A percentile compares a stretch with the other conserved stretches of the same genome.
Conservation (phyloP, 2,329 filamentous ascomycete species). For the Mycosphaerella arachidis region DNA sequence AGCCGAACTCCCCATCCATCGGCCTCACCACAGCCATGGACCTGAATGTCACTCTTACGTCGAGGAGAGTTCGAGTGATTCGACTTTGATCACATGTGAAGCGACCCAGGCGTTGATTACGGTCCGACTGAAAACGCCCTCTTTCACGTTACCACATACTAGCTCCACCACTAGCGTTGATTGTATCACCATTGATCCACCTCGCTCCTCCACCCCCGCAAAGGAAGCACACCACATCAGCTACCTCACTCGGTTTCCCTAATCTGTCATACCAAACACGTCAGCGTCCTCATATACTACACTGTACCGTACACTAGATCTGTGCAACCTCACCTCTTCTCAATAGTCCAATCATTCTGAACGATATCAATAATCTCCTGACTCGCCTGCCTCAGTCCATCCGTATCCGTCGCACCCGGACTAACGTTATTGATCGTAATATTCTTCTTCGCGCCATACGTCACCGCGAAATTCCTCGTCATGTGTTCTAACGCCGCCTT, state of each 20-base stretch:
- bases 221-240: slow-evolving; percentile 53
- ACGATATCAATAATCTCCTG: slow-evolving; percentile 53
- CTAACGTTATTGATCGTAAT: slow-evolving; percentile 59
- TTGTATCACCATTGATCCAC: slow-evolving; percentile 5
- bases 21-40: no score
- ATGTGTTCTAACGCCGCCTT: slow-evolving; percentile 60
- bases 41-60: no score
- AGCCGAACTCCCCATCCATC: no score
- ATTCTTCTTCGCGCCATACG: slow-evolving; percentile 49
- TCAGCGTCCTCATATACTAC: background rate
- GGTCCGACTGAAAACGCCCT: no score
- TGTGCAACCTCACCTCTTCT: slow-evolving; percentile 35
- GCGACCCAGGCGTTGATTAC: no score
- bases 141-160: background rate
- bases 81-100: no score
- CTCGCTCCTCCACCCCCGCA: slow-evolving; percentile 36
- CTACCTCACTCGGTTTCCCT: slow-evolving; percentile 52
- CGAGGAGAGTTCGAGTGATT: no score
- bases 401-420: slow-evolving; percentile 41
- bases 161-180: background rate
- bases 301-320: no score
- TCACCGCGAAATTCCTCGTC: slow-evolving; percentile 55
- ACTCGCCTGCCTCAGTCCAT: slow-evolving; percentile 38
- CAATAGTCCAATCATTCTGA: slow-evolving; percentile 47
- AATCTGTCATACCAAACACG: slow-evolving; percentile 22